Evolutionary conservation across 768 basidiomycete genomes (phyloP), one percentile per base, ranked within the genome.

Genomic region (Hygrophorus russula): DNA sequence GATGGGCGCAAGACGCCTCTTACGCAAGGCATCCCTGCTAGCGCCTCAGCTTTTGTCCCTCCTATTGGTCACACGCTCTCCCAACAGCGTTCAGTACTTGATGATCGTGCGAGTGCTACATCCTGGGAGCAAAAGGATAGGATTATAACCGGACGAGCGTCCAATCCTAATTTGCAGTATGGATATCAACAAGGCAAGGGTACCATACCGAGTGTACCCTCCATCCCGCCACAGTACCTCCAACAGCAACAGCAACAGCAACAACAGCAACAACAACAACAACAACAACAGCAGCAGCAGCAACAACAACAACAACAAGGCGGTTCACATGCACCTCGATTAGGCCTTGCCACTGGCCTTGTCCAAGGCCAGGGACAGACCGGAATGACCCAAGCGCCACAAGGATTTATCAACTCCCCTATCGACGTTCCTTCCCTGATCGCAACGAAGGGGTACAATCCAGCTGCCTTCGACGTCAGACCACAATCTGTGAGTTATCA

Each of bases 381-480:
- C 36, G 58, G 53, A 45, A 46, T 37, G 50, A 52, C 42, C 46
- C 37, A 46, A 24, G 18, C 63, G 9, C 56, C 65, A 3, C 59
- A 67, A 46, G 67, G 66, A 17, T 70, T 79, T 55, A 52, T 77
- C 41, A 71, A 61, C 41, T 74, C 84, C 4, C 85, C 89, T 1
- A 74, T 92, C 49, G 92, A 94, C 57, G 78, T 94, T 17, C 85
- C 84, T 13, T 71, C 80, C n/a, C 67, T 96, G 45, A 80, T 91
- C 51, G 78, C 84, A 2, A 71, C 74, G 33, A 94, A 94, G 62
- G 91, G 91, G 13, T 96, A 96, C 59, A 96, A 96, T 51, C 92
- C 92, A 9, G 62, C 74, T 12, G 76, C 73, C 41, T 94, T 96
- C 54, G 90, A 96, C 53, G 76, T 73, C 39, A 70, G 80, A 40